These are phyloP conservation scores for Recurvomyces mirabilis DNA, from an alignment of 495 filamentous ascomycete genomes.

Conservation along the genomic window DNA sequence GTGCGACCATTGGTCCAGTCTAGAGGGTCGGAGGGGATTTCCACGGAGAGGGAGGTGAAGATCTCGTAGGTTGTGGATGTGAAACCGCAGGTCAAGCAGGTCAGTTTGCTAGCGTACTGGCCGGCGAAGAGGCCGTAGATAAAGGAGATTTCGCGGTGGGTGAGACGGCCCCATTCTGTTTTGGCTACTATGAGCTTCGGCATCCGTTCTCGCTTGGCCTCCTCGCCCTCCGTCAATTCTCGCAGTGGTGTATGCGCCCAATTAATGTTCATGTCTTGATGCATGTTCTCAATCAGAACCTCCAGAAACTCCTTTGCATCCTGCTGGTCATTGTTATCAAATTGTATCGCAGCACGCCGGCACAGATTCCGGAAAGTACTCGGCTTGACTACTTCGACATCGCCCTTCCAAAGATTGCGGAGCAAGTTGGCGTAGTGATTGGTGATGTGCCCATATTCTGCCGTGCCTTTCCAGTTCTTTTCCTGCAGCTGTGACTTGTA, in stretches of 20 bases:
- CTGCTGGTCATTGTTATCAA: conserved; percentile 56
- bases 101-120: conserved; percentile 53
- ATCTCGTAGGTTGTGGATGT: conserved; percentile 64
- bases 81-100: conserved; percentile 51
- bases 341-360: conserved; percentile 45
- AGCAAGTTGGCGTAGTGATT: conserved; percentile 66
- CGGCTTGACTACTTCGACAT: conserved; percentile 41
- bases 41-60: conserved; percentile 57
- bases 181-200: conserved; percentile 47
- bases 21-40: conserved; percentile 38
- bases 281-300: conserved; percentile 57
- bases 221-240: conserved; percentile 49
- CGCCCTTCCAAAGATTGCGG: conserved; percentile 58
- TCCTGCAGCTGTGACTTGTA: conserved; percentile 35
- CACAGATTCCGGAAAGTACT: conserved; percentile 55
- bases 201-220: conserved; percentile 52
- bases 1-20: conserved; percentile 17
- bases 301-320: conserved; percentile 71
- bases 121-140: conserved; percentile 61
- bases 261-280: conserved; percentile 64
- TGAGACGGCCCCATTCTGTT: conserved; percentile 59
- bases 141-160: conserved; percentile 55
- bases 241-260: conserved; percentile 49
- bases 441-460: conserved; percentile 57
- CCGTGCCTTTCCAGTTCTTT: conserved; percentile 55